phyloP scores from a whole-genome alignment of 1,284 basidiomycete species.

The Rhodotorula sp. region DNA sequence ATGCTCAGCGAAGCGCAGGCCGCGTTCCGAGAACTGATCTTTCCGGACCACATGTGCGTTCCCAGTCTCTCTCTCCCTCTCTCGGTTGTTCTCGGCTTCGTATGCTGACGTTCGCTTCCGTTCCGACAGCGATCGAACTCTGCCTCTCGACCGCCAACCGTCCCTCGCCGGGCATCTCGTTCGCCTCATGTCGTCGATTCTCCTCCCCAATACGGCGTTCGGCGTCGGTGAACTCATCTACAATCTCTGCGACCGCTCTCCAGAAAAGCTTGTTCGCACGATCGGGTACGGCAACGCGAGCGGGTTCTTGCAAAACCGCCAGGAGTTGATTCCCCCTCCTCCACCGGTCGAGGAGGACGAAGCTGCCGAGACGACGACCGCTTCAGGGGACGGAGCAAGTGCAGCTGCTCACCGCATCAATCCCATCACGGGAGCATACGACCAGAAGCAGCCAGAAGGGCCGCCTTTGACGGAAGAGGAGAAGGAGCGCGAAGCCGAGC shows the following conservation, averaged over 20 bases:
- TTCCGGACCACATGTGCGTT: conserved; percentile 65
- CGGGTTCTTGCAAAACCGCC: conserved; percentile 84
- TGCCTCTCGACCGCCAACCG: conserved; percentile 65
- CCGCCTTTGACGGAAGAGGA: conserved; percentile 78
- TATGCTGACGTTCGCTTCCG: neutral
- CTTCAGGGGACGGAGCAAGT: no score
- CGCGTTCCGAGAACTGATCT: conserved; percentile 62
- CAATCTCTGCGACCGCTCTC: conserved; percentile 72
- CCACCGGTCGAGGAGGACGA: conserved; percentile 19
- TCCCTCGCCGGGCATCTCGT: conserved; percentile 74
- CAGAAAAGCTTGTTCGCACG: conserved; percentile 64
- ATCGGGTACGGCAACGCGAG: conserved; percentile 91
- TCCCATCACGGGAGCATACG: conserved; percentile 71
- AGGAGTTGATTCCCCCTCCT: conserved; percentile 59
- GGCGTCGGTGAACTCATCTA: conserved; percentile 81
- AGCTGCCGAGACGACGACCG: neutral
- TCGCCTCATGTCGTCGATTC: conserved; percentile 69
- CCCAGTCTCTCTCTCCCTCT: neutral
- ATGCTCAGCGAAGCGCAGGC: conserved; percentile 60
- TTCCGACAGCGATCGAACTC: conserved; percentile 62
- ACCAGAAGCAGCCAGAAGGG: conserved; percentile 45
- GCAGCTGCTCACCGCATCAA: conserved; percentile 53
- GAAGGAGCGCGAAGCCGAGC: conserved; percentile 85
- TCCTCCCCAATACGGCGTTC: conserved; percentile 67
- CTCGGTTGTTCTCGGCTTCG: neutral